Conservation (phyloP, 176 grass and related monocot species). For the Aegilops speltoides region DNA sequence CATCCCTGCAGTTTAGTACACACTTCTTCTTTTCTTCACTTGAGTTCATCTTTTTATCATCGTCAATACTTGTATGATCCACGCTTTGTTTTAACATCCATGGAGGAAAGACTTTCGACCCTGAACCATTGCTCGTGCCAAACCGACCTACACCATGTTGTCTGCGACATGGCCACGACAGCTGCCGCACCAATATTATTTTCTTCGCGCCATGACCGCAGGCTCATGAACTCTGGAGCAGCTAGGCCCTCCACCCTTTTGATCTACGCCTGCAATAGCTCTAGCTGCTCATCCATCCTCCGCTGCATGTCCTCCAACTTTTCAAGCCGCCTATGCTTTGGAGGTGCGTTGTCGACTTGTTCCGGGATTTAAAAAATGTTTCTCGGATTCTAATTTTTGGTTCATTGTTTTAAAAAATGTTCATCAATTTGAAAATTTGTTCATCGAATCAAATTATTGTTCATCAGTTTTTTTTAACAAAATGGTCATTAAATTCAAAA, state of each 20-base stretch:
- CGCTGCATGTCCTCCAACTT: background rate
- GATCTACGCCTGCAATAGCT: conserved; percentile 62
- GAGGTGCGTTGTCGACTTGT: background rate
- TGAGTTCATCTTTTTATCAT: conserved; percentile 18
- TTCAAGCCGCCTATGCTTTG: background rate
- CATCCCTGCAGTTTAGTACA: conserved; percentile 53
- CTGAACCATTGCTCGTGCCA: conserved; percentile 31
- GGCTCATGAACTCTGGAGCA: conserved; percentile 39
- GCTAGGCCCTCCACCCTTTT: conserved; percentile 42
- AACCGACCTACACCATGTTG: background rate
- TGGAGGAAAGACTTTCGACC: conserved; percentile 66
- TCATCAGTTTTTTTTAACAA: no score
- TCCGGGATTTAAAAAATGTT: no score
- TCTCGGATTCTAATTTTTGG: no score
- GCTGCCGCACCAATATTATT: background rate
- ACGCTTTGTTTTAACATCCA: conserved; percentile 93
- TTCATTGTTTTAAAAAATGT: no score
- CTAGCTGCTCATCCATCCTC: conserved; percentile 54
- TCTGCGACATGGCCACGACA: conserved; percentile 42
- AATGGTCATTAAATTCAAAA: no score
- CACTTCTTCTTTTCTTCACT: conserved; percentile 55
- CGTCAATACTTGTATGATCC: conserved; percentile 52
- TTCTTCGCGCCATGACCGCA: conserved; percentile 53
- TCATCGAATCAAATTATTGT: no score
- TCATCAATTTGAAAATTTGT: no score